phyloP scores from a whole-genome alignment of 208 protist species.

The Leishmania aethiopica region DNA sequence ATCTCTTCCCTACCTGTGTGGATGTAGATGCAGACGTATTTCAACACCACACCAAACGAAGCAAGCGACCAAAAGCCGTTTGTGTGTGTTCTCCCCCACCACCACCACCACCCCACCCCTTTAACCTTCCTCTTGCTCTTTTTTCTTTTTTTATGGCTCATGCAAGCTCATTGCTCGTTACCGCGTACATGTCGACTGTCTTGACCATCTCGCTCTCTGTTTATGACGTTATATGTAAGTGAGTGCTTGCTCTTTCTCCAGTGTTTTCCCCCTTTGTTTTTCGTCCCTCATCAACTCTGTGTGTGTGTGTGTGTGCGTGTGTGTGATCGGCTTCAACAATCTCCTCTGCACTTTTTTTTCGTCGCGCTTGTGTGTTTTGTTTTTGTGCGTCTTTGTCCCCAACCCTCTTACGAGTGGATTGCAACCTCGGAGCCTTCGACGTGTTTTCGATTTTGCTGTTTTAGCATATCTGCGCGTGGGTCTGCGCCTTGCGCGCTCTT shows the following conservation, averaged over 20 bases:
- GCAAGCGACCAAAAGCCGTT: background rate
- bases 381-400: background rate
- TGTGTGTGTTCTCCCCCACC: conserved; percentile 3
- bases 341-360: background rate
- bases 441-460: background rate
- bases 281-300: background rate
- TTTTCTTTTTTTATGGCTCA: background rate
- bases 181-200: background rate
- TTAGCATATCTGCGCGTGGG: background rate
- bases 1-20: background rate
- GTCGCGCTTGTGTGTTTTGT: background rate
- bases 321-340: background rate
- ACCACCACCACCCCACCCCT: too few relatives aligned
- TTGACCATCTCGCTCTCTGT: background rate
- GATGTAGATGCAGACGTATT: background rate
- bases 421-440: background rate
- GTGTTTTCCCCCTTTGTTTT: background rate
- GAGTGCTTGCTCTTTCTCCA: background rate
- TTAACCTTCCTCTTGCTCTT: background rate
- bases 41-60: background rate
- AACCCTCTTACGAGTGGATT: background rate
- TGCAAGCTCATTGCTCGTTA: background rate
- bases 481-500: background rate
- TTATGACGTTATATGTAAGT: background rate
- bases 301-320: background rate